phyloP scores from a whole-genome alignment of 352 stramenopile species.

The Phytophthora tubulina region DNA sequence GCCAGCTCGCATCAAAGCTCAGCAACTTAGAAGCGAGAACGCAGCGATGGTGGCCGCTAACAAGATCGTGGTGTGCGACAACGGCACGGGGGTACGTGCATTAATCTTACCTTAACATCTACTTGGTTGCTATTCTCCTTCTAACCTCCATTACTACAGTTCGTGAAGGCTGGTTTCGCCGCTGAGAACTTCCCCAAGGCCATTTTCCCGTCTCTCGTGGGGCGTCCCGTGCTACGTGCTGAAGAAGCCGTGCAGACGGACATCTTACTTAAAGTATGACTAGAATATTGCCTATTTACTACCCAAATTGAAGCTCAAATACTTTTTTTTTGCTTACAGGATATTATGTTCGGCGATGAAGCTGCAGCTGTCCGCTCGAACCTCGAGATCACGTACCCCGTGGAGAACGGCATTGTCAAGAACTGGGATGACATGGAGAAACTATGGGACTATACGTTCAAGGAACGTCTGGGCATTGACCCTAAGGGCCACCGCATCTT shows the following conservation, averaged over 20 bases:
- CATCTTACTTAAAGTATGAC: constrained; percentile 82
- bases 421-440: constrained; percentile 98
- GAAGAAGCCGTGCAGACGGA: constrained; percentile 92
- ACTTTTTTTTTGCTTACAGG: constrained; percentile 47
- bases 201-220: constrained; percentile 96
- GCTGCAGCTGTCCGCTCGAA: constrained; percentile 87
- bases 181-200: constrained; percentile 95
- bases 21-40: background rate
- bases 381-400: constrained; percentile 90
- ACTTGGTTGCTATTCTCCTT: background rate
- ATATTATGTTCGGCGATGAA: constrained; percentile 97
- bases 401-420: constrained; percentile 97
- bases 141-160: constrained; percentile 43
- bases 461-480: constrained; percentile 88
- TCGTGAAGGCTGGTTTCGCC: constrained; percentile 94
- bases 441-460: constrained; percentile 97
- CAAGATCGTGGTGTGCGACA: constrained; percentile 91
- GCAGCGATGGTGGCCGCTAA: constrained; percentile 82
- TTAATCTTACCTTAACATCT: background rate
- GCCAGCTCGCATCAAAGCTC: constrained; percentile 1
- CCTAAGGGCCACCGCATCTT: constrained; percentile 87
- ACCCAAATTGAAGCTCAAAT: constrained; percentile 9
- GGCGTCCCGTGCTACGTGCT: constrained; percentile 93
- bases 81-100: constrained; percentile 82
- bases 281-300: background rate